These are phyloP conservation scores for Tephrocybe sp. DNA, from an alignment of 768 basidiomycete genomes.

Conservation along the genomic window DNA sequence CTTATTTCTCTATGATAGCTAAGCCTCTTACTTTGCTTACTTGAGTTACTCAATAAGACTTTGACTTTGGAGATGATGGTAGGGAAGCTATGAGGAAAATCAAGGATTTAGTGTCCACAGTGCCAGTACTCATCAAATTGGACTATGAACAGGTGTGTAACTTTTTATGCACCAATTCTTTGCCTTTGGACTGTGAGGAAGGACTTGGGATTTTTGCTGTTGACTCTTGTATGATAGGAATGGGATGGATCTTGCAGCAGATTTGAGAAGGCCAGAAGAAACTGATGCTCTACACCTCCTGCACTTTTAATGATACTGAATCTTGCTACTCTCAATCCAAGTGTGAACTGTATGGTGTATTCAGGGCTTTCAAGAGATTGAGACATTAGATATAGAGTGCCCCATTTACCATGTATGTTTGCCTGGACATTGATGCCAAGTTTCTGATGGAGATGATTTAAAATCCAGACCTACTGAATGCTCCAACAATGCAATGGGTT, in stretches of 20 bases:
- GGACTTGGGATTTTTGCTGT: constrained; percentile 28
- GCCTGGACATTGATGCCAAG: constrained; percentile 36
- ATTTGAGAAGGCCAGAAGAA: constrained; percentile 16
- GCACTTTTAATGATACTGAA: constrained; percentile 32
- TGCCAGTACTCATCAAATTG: constrained; percentile 30
- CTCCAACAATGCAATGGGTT: constrained; percentile 37
- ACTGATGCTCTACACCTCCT: constrained; percentile 29
- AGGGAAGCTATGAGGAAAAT: constrained; percentile 24
- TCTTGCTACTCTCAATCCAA: constrained; percentile 36
- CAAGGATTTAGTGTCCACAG: constrained; percentile 17
- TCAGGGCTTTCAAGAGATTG: constrained; percentile 28
- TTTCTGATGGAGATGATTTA: constrained; percentile 37
- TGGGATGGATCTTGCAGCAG: constrained; percentile 37
- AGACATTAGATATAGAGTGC: constrained; percentile 30
- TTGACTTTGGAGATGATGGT: constrained; percentile 23
- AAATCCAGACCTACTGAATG: constrained; percentile 34
- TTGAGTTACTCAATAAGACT: constrained; percentile 12
- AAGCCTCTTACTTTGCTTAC: no score
- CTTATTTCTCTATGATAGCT: constrained; percentile 20
- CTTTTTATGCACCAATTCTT: neutral
- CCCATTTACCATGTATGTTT: constrained; percentile 25
- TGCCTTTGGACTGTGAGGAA: constrained; percentile 16
- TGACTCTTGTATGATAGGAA: constrained; percentile 29
- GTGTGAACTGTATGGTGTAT: constrained; percentile 36
- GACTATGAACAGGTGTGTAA: constrained; percentile 25